Evolutionary conservation across 306 rosid species (phyloP).

Genomic region (Prunus campanulata): DNA sequence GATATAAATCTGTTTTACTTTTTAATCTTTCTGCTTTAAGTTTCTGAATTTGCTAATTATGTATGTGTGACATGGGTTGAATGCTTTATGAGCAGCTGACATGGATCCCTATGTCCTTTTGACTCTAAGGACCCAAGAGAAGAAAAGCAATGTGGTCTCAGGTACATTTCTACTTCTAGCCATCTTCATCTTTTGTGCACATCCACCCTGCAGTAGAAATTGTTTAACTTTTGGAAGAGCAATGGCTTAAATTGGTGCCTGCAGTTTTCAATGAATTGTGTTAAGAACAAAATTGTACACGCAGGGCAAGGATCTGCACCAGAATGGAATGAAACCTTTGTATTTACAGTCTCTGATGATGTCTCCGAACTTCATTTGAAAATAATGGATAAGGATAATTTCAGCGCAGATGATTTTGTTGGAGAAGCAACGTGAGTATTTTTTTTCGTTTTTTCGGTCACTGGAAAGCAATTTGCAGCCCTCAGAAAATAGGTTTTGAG

Average conservation of each 20-base stretch:
- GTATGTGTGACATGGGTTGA: background rate
- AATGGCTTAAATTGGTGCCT: background rate
- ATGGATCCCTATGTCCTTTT: conserved; percentile 80
- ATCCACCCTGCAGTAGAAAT: background rate
- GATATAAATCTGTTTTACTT: background rate
- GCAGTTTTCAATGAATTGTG: background rate
- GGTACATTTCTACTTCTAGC: conserved; percentile 29
- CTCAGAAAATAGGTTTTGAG: too few relatives aligned
- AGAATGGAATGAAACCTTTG: conserved; percentile 76
- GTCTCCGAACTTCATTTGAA: conserved; percentile 51
- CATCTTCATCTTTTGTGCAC: background rate
- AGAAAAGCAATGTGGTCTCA: conserved; percentile 65
- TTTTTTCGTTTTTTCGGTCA: background rate
- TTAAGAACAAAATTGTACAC: background rate
- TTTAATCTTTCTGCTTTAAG: background rate
- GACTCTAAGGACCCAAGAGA: conserved; percentile 64
- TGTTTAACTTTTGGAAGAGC: background rate
- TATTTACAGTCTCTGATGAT: conserved; percentile 54
- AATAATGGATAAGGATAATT: conserved; percentile 63
- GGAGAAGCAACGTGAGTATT: conserved; percentile 66
- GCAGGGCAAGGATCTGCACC: conserved; percentile 62
- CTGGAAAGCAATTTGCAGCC: background rate
- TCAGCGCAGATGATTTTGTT: conserved; percentile 48
- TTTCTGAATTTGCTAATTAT: background rate
- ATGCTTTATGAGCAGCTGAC: conserved; percentile 33